Percentiles rank a stretch among this genome's conserved stretches.
Conservation (phyloP, 352 stramenopile species). For the Halophytophthora batemanensis region DNA sequence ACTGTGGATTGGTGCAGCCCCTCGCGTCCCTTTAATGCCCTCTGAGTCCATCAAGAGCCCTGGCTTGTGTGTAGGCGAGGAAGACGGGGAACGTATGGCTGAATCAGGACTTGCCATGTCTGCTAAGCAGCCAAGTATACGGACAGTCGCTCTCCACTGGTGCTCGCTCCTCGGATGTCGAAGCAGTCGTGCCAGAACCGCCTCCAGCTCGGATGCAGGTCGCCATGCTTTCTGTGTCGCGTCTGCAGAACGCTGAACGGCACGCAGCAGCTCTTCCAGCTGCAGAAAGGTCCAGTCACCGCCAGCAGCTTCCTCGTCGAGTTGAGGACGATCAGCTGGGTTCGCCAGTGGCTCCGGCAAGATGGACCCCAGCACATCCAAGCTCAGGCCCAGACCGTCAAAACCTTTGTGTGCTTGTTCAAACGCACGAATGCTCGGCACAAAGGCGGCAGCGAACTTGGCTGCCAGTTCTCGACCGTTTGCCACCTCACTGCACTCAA, state of each 20-base stretch:
- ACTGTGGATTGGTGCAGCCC: background rate
- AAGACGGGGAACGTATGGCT: conserved; percentile 1
- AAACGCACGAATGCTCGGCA: conserved; percentile 15
- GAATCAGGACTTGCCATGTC: conserved; percentile 10
- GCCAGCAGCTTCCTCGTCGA: background rate
- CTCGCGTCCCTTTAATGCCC: conserved; percentile 9
- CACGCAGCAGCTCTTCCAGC: conserved; percentile 43
- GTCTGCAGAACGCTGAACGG: conserved; percentile 14
- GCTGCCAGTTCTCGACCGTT: conserved; percentile 4
- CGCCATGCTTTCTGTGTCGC: conserved; percentile 21
- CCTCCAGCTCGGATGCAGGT: conserved; percentile 29
- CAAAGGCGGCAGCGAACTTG: conserved; percentile 13
- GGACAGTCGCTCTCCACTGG: conserved; percentile 38
- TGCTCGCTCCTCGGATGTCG: conserved; percentile 27
- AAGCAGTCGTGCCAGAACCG: conserved; percentile 32
- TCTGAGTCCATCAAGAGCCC: conserved; percentile 6
- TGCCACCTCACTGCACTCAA: conserved; percentile 1
- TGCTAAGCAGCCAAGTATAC: conserved; percentile 39
- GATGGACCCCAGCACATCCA: conserved; percentile 26
- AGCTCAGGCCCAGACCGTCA: conserved; percentile 18
- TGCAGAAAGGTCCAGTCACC: conserved; percentile 17
- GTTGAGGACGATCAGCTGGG: background rate
- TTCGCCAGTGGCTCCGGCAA: conserved; percentile 18
- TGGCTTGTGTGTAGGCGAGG: conserved; percentile 7
- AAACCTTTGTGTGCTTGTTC: conserved; percentile 8